Base-by-base conservation (phyloP, 495 filamentous ascomycete genomes). In the Penicillium longicatenatum region DNA sequence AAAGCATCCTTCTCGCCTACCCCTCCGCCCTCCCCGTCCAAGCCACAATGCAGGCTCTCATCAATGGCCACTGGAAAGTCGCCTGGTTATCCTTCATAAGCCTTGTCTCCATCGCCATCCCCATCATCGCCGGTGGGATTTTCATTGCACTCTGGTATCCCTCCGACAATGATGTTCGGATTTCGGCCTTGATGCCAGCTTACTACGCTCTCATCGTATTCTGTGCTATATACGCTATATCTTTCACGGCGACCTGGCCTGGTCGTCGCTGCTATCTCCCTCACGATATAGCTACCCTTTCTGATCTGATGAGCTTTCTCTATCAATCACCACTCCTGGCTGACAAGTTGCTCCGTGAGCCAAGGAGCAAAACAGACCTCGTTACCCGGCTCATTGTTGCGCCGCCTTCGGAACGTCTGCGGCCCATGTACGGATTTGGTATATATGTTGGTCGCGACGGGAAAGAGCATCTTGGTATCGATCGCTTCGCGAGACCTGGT, bases 131-230 rank as follows among this genome's bases (percentile, higher is more conserved):
- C 0, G 91, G 91, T 19, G 92, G 91, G 9, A 70, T 89, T 26
- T 95, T 96, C 74, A 87, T 92, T 73, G 87, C 91, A 0, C 82
- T 94, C 52, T 92, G 84, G 56, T 81, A 83, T 43, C 72, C 78
- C 9, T 57, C 73, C 11, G 57, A 70, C 8, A 68, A 82, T 35
- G 66, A 75, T 9, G 80, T 91, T 45, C 84, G 84, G 54, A 88
- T 95, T 66, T 84, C 82, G 42, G 83, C 90, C 8, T 81, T 87
- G 42, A 76, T 89, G 61, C 79, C 89, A 0, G 87, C 82, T 21
- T 93, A 83, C 67, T 83, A 86, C 60, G 78, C 83, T 1, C 75
- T 89, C 11, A 82, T 85, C 59, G 80, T 84, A 50, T 83, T 94
- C 60, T 81, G 91, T 42, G 75, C 77, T 1, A 59, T 96, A 14